Percentiles rank a stretch among this genome's conserved stretches.
These are phyloP conservation scores for Citrus sinensis DNA, from an alignment of 345 rosid genomes.

Conservation along the genomic window DVS_A1.0 CM039163.1:3620001-3620500, in stretches of 20 bases:
- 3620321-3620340: slow-evolving; percentile 5
- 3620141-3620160: slow-evolving; percentile 37
- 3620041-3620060: slow-evolving; percentile 22
- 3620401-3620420: slow-evolving; percentile 77
- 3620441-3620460: slow-evolving; percentile 74
- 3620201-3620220: background rate
- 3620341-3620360: slow-evolving; percentile 35
- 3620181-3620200: slow-evolving; percentile 15
- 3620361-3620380: slow-evolving; percentile 75
- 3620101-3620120: slow-evolving; percentile 27
- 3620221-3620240: slow-evolving; percentile 1
- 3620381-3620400: slow-evolving; percentile 95
- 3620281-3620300: background rate
- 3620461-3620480: slow-evolving; percentile 71
- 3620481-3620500: slow-evolving; percentile 91
- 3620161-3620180: slow-evolving; percentile 31
- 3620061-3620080: slow-evolving; percentile 14
- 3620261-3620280: slow-evolving; percentile 22
- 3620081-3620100: slow-evolving; percentile 8
- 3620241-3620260: slow-evolving; percentile 44
- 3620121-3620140: slow-evolving; percentile 36
- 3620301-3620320: slow-evolving; percentile 1
- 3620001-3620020: slow-evolving; percentile 20
- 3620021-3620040: slow-evolving; percentile 38
- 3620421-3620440: slow-evolving; percentile 70